Conservation (phyloP, 805 yeast genomes). For the Komagataella ulmi region DNA sequence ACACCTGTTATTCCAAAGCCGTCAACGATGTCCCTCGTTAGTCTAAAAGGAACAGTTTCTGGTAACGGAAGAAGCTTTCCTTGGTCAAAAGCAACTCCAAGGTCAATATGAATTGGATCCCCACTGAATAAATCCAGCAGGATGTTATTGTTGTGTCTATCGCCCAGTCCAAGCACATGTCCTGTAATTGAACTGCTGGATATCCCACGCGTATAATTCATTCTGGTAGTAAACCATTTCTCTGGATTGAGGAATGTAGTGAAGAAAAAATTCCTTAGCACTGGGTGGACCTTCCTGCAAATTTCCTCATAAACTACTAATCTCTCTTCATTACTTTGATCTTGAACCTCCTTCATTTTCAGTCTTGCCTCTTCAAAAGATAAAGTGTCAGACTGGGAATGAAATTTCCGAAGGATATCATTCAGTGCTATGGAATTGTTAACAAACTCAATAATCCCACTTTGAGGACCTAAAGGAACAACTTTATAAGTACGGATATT, state of each 20-base stretch:
- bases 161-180: conserved; percentile 83
- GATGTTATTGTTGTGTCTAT: conserved; percentile 86
- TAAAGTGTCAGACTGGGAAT: conserved; percentile 32
- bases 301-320: conserved; percentile 33
- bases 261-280: conserved; percentile 57
- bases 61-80: conserved; percentile 79
- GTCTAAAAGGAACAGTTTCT: conserved; percentile 85
- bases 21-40: conserved; percentile 83
- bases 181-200: conserved; percentile 86
- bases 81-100: conserved; percentile 95
- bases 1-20: conserved; percentile 87
- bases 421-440: conserved; percentile 57
- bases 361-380: conserved; percentile 45
- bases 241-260: conserved; percentile 53
- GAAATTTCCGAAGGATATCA: conserved; percentile 57
- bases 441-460: conserved; percentile 89
- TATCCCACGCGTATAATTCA: conserved; percentile 58
- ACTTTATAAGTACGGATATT: conserved; percentile 77
- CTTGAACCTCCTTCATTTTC: conserved; percentile 46
- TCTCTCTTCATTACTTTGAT: conserved; percentile 27
- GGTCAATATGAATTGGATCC: conserved; percentile 89
- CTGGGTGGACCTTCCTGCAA: conserved; percentile 43
- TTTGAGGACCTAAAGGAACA: conserved; percentile 74
- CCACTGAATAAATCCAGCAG: conserved; percentile 72
- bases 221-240: conserved; percentile 59